These are phyloP conservation scores for Angophora floribunda DNA, from an alignment of 345 rosid species.

Conservation along the genomic window DNA sequence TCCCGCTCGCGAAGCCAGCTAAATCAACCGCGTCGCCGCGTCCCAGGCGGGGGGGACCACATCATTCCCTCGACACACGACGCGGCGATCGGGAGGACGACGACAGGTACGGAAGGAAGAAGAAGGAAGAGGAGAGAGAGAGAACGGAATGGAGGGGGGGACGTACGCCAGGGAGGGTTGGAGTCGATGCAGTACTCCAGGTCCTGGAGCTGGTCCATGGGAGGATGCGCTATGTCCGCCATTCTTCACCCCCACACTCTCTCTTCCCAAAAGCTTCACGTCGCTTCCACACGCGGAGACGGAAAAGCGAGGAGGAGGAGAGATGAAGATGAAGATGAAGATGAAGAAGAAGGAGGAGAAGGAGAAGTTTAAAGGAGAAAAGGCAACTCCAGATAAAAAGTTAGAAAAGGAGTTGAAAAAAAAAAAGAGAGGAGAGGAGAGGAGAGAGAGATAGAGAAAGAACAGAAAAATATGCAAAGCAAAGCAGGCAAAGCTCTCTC, in stretches of 20 bases:
- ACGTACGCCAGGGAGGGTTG: slow-evolving; percentile 94
- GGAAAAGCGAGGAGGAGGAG: not conserved
- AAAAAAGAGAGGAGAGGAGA: not conserved
- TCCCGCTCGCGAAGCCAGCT: not conserved
- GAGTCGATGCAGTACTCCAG: slow-evolving; percentile 99
- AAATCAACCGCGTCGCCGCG: too few relatives aligned
- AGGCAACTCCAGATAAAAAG: slow-evolving; percentile 34
- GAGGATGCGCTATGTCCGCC: slow-evolving; percentile 70
- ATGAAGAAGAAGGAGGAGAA: not conserved
- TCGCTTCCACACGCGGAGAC: not conserved
- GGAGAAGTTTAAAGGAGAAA: not conserved
- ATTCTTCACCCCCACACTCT: slow-evolving; percentile 1
- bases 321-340: not conserved
- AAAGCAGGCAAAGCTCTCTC: not conserved
- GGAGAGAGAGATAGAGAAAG: slow-evolving; percentile 2
- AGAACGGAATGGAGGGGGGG: not conserved
- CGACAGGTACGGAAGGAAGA: not conserved
- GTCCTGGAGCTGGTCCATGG: slow-evolving; percentile 94
- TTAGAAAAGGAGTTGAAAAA: slow-evolving; percentile 8
- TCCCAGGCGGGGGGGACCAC: not conserved
- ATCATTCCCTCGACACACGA: not conserved
- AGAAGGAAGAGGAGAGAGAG: not conserved
- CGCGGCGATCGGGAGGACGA: not conserved
- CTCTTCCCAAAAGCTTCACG: not conserved
- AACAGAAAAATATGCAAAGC: slow-evolving; percentile 9